phyloP scores from a whole-genome alignment of 2,329 filamentous ascomycete genomes.

The Paraphaeosphaeria sporulosa region DNA sequence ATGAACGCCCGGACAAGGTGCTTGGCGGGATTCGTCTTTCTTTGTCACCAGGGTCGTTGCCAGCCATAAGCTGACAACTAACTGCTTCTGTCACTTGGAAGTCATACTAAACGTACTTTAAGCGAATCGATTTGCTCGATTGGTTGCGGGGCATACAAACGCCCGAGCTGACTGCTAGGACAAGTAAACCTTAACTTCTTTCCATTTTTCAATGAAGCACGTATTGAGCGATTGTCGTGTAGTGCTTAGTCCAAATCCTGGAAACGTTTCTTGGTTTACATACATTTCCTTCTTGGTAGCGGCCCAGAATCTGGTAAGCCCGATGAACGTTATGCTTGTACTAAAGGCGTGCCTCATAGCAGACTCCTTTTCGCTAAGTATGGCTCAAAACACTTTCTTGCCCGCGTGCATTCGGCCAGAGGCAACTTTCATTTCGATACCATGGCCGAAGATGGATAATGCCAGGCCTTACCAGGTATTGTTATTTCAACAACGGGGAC shows the following conservation, averaged over 20 bases:
- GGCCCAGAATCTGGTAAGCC: too few relatives aligned
- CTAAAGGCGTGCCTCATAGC: too few relatives aligned
- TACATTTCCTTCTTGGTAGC: too few relatives aligned
- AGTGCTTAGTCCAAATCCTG: not conserved
- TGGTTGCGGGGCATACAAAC: not conserved
- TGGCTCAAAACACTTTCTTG: too few relatives aligned
- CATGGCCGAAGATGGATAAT: too few relatives aligned
- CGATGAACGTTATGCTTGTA: too few relatives aligned
- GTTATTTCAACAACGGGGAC: too few relatives aligned
- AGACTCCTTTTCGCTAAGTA: too few relatives aligned
- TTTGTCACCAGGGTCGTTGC: not conserved
- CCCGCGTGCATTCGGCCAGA: too few relatives aligned
- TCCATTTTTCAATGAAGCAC: not conserved
- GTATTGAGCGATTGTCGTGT: not conserved
- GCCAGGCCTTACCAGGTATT: too few relatives aligned
- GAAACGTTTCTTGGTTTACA: too few relatives aligned
- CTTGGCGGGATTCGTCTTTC: not conserved
- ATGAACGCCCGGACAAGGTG: not conserved
- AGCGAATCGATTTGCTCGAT: not conserved
- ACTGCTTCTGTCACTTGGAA: not conserved
- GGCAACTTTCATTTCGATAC: too few relatives aligned
- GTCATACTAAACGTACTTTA: not conserved
- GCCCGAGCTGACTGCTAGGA: not conserved
- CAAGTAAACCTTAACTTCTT: not conserved
- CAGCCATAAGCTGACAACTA: slow-evolving; percentile 3